Percentiles rank a stretch among this genome's conserved stretches.
Evolutionary conservation across 2,329 filamentous ascomycete species (phyloP).

Genomic region (Botrytis porri): DNA sequence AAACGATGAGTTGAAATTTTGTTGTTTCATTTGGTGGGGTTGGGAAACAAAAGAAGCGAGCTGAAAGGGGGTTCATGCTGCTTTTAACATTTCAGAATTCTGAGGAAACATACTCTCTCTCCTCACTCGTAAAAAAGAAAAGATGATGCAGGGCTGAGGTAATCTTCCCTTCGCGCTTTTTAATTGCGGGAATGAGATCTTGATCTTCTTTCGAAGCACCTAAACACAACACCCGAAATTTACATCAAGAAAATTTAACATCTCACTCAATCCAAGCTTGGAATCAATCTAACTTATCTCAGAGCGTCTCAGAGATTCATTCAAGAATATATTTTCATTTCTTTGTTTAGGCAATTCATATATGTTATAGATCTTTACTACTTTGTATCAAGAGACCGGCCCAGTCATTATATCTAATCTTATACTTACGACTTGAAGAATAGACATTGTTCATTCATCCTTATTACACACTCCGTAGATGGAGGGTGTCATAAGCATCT

Average conservation of each 20-base stretch:
- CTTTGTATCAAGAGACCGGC: too few species aligned
- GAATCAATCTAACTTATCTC: background rate
- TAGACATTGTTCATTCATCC: too few species aligned
- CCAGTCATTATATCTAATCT: too few species aligned
- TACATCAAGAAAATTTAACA: background rate
- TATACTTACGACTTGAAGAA: too few species aligned
- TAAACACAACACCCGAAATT: background rate
- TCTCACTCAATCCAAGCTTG: background rate
- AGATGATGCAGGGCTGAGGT: background rate
- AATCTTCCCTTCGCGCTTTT: background rate
- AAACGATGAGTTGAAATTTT: background rate
- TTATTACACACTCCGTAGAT: too few species aligned
- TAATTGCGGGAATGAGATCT: background rate
- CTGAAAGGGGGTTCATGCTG: background rate
- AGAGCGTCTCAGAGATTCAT: background rate
- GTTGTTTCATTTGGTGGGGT: background rate
- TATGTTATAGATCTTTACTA: too few species aligned
- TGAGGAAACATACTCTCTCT: background rate
- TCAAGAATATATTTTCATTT: too few species aligned
- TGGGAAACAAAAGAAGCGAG: background rate
- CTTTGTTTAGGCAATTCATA: too few species aligned
- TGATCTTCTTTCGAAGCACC: background rate
- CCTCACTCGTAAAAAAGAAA: too few species aligned
- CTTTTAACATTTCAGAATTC: background rate
- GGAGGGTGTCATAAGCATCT: too few species aligned